Conservation (phyloP, 2,329 filamentous ascomycete genomes). For the Cytospora leucostoma region DNA sequence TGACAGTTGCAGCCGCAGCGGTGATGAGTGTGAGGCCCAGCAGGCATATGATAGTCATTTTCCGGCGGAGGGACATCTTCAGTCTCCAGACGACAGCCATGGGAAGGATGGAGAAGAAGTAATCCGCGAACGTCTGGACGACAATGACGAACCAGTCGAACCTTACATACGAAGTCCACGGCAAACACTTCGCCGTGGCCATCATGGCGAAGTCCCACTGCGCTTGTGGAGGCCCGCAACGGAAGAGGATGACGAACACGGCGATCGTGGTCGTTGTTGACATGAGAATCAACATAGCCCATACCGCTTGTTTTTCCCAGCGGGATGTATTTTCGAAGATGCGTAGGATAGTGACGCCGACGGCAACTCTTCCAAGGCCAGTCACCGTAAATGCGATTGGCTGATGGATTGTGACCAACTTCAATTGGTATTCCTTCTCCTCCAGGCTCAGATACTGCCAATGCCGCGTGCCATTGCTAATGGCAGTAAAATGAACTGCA, state of each 20-base stretch:
- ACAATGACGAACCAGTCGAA: background rate
- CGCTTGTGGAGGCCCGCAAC: background rate
- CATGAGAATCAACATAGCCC: background rate
- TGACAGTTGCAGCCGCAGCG: background rate
- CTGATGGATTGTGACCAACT: background rate
- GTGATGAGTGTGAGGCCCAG: conserved; percentile 1
- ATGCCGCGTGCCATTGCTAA: background rate
- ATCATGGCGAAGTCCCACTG: background rate
- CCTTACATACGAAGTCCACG: background rate
- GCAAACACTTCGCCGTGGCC: background rate
- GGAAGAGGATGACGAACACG: background rate
- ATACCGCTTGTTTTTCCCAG: background rate
- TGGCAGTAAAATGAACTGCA: background rate
- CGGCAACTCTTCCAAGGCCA: background rate
- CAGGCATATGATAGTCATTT: background rate
- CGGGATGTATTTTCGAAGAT: background rate
- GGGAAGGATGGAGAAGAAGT: background rate
- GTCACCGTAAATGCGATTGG: background rate
- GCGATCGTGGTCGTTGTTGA: background rate
- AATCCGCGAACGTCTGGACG: background rate
- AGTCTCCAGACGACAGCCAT: background rate
- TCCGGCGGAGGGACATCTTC: background rate
- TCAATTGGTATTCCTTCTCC: background rate
- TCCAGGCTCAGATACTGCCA: background rate
- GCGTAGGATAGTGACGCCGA: conserved; percentile 1